Evolutionary conservation across 768 basidiomycete genomes (phyloP).

Genomic region (Mycena vitilis): DNA sequence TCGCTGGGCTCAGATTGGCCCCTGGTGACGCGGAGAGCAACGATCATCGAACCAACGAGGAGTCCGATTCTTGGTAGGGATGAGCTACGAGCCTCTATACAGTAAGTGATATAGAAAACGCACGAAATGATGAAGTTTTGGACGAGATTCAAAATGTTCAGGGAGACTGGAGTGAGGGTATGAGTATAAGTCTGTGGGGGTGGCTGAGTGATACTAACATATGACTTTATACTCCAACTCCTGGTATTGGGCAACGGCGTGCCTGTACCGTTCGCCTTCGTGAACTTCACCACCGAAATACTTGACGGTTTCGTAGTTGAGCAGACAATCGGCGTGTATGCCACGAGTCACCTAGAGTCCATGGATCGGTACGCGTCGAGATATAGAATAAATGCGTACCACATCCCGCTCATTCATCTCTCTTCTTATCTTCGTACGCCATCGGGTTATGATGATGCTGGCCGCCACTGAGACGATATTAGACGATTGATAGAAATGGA

Average conservation of each 20-base stretch:
- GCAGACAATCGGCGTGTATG: slow-evolving; percentile 84
- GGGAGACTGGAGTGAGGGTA: slow-evolving; percentile 58
- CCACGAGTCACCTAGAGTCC: slow-evolving; percentile 72
- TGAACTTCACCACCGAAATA: slow-evolving; percentile 90
- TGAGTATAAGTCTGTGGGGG: slow-evolving; percentile 6
- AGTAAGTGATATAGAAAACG: slow-evolving; percentile 36
- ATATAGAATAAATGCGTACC: slow-evolving; percentile 51
- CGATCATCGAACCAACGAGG: slow-evolving; percentile 83
- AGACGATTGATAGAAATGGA: slow-evolving; percentile 4
- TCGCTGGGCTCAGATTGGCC: slow-evolving; percentile 64
- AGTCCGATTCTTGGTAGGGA: slow-evolving; percentile 74
- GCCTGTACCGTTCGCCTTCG: slow-evolving; percentile 76
- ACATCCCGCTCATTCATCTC: slow-evolving; percentile 86
- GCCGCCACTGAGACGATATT: slow-evolving; percentile 53
- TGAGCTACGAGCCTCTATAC: neutral
- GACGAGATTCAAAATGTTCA: slow-evolving; percentile 80
- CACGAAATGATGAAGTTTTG: slow-evolving; percentile 84
- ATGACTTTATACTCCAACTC: slow-evolving; percentile 79
- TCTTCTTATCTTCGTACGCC: slow-evolving; percentile 80
- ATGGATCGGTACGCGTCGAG: slow-evolving; percentile 12
- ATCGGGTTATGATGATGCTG: slow-evolving; percentile 70
- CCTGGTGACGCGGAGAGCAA: slow-evolving; percentile 74
- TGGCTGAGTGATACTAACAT: slow-evolving; percentile 53
- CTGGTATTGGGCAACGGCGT: slow-evolving; percentile 82
- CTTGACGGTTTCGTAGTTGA: slow-evolving; percentile 89